Conservation (phyloP, 1,284 basidiomycete species). For the Irpex sp. region DNA sequence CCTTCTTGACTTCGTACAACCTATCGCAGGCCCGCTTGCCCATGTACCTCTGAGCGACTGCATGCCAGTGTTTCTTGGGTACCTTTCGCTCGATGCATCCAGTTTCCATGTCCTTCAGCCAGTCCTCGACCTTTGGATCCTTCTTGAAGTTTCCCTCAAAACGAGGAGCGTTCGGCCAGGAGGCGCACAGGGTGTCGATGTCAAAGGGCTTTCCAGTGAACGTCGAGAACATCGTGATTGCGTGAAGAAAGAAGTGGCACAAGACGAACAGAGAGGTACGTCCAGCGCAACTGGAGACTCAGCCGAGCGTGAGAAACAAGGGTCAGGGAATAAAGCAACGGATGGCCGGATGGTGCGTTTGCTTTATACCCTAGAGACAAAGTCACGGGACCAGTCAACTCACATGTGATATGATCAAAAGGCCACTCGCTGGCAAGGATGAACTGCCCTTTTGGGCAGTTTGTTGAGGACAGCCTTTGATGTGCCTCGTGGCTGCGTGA, state of each 20-base stretch:
- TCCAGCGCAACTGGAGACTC: neutral
- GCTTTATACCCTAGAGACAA: neutral
- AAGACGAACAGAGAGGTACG: neutral
- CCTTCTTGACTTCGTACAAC: conserved; percentile 57
- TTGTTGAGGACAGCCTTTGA: neutral
- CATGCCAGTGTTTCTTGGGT: conserved; percentile 69
- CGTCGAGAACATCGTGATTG: neutral
- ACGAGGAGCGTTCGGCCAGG: conserved; percentile 54
- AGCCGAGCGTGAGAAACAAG: too few species aligned
- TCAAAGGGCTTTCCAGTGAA: conserved; percentile 31
- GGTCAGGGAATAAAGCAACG: too few species aligned
- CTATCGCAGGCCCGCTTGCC: conserved; percentile 55
- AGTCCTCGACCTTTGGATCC: conserved; percentile 56
- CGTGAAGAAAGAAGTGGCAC: neutral
- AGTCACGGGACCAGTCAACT: neutral
- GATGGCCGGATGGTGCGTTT: neutral
- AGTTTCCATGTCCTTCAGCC: conserved; percentile 57
- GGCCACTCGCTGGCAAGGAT: neutral
- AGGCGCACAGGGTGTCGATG: conserved; percentile 51
- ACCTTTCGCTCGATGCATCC: conserved; percentile 59
- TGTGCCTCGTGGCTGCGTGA: neutral
- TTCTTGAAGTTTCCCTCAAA: conserved; percentile 60
- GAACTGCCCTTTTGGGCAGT: neutral
- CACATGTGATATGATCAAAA: neutral
- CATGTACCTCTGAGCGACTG: conserved; percentile 66